Conservation (phyloP, 352 stramenopile genomes). For the Globisporangium solare region DNA sequence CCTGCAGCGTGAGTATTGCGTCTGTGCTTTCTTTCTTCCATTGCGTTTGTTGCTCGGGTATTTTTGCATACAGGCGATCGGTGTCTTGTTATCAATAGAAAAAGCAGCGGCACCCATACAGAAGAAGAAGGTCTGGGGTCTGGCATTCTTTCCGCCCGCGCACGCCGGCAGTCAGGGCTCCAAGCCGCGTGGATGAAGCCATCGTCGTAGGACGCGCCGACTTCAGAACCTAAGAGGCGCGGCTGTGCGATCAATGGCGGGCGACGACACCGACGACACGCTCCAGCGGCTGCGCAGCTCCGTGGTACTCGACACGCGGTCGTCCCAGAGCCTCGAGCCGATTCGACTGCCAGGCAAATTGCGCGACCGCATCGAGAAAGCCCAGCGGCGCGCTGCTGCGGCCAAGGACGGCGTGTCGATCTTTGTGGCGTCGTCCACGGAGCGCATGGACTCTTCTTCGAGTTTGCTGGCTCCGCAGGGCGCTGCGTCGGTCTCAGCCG, state of each 20-base stretch:
- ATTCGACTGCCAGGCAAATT: conserved; percentile 57
- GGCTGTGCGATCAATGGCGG: too few species aligned
- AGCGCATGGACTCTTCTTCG: background rate
- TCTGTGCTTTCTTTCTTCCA: background rate
- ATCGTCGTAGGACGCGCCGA: too few species aligned
- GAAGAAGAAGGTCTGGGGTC: too few species aligned
- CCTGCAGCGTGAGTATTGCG: background rate
- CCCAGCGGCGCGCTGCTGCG: conserved; percentile 51
- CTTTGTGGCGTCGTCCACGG: conserved; percentile 26
- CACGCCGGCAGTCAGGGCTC: too few species aligned
- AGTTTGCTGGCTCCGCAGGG: background rate
- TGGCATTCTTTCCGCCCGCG: too few species aligned
- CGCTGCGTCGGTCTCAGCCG: background rate
- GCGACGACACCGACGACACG: background rate
- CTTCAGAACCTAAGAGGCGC: too few species aligned
- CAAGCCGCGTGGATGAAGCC: too few species aligned
- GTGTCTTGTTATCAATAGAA: too few species aligned
- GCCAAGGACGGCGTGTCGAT: conserved; percentile 72
- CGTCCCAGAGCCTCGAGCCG: conserved; percentile 54
- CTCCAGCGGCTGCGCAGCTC: conserved; percentile 11
- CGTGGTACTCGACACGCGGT: conserved; percentile 45
- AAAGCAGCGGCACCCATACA: too few species aligned
- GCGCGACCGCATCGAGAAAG: conserved; percentile 51
- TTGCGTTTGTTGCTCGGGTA: background rate
- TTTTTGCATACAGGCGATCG: background rate